Evolutionary conservation across 2,329 filamentous ascomycete genomes (phyloP).

Genomic region (Exophiala bonariae): DNA sequence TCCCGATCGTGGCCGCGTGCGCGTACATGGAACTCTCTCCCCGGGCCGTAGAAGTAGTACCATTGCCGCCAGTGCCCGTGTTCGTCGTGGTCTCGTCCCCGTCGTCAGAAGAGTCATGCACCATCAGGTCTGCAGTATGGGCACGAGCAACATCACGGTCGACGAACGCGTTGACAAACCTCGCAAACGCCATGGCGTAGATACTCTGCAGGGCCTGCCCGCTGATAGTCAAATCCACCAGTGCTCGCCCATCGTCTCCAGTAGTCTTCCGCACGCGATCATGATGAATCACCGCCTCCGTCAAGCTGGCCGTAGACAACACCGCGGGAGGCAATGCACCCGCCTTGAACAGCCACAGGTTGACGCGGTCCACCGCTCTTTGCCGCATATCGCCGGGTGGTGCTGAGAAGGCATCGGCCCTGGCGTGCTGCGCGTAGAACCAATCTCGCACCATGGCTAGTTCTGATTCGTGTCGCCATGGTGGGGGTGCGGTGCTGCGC

Average conservation of each 20-base stretch:
- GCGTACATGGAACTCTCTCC: constrained; percentile 30
- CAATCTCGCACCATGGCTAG: constrained; percentile 29
- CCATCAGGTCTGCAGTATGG: constrained; percentile 18
- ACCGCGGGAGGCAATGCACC: constrained; percentile 22
- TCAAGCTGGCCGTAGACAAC: constrained; percentile 25
- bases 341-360: constrained; percentile 27
- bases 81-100: constrained; percentile 1
- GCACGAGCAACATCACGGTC: constrained; percentile 27
- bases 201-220: constrained; percentile 27
- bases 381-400: constrained; percentile 21
- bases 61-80: not conserved
- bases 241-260: no score
- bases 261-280: constrained; percentile 10
- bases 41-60: not conserved
- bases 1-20: constrained; percentile 24
- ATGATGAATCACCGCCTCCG: constrained; percentile 27
- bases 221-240: not conserved
- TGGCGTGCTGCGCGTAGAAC: constrained; percentile 25
- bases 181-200: constrained; percentile 29
- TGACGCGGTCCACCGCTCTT: constrained; percentile 25
- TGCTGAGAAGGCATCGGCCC: constrained; percentile 21
- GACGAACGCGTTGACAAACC: constrained; percentile 30
- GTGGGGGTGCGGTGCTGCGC: constrained; percentile 10
- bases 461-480: constrained; percentile 27
- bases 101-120: constrained; percentile 9